phyloP scores from a whole-genome alignment of 2,329 filamentous ascomycete genomes.

The Xylaria sp. region DNA sequence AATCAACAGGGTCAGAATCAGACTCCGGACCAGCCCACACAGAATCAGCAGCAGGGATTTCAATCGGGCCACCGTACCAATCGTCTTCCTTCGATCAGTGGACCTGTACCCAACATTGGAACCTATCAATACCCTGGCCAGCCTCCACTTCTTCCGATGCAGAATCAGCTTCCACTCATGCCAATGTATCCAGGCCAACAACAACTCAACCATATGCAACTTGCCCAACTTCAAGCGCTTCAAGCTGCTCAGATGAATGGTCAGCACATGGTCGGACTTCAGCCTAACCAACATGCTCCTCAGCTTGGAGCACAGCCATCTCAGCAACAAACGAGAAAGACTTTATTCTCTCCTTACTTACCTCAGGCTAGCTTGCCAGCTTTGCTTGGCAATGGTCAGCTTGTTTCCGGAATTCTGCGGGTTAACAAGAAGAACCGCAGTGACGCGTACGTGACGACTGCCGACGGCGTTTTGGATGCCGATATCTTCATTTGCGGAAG shows the following conservation, averaged over 20 bases:
- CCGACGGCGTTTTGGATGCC: constrained; percentile 80
- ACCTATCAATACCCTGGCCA: constrained; percentile 86
- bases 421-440: constrained; percentile 99
- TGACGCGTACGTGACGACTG: constrained; percentile 93
- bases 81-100: constrained; percentile 73
- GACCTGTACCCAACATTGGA: constrained; percentile 76
- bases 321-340: constrained; percentile 92
- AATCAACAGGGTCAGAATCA: constrained; percentile 62
- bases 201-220: constrained; percentile 79
- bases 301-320: constrained; percentile 61
- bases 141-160: constrained; percentile 80
- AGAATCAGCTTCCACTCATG: constrained; percentile 77
- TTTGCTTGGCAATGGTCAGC: constrained; percentile 81
- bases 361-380: constrained; percentile 91
- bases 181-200: constrained; percentile 82
- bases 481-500: constrained; percentile 99
- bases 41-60: constrained; percentile 65
- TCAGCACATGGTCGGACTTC: constrained; percentile 64
- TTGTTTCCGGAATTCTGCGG: constrained; percentile 91
- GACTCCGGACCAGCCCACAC: constrained; percentile 54
- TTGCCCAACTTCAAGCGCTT: constrained; percentile 85
- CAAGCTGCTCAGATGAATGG: constrained; percentile 81
- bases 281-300: constrained; percentile 67
- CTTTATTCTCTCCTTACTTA: constrained; percentile 94
- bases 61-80: constrained; percentile 77